These are phyloP conservation scores for Groenewaldozyma auringiensis DNA, from an alignment of 1,139 yeast species.

Conservation along the genomic window DNA sequence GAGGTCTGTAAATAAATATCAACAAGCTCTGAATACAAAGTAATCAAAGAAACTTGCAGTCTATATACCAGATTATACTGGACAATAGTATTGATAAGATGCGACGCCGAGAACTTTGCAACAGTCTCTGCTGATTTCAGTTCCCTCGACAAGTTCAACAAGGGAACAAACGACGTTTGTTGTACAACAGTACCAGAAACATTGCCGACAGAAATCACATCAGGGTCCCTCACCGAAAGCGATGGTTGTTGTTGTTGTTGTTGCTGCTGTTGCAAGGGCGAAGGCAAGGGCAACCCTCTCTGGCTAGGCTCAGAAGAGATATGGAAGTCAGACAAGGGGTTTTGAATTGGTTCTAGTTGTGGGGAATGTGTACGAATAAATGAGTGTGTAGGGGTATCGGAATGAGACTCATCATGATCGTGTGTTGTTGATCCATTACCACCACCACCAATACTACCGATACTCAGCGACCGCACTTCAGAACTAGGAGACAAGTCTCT, in stretches of 20 bases:
- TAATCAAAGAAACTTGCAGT: conserved; percentile 17
- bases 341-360: no score
- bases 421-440: no score
- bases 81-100: conserved; percentile 20
- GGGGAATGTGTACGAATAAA: no score
- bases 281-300: neutral
- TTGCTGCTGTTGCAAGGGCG: neutral
- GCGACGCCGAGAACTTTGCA: conserved; percentile 14
- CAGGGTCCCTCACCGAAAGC: neutral
- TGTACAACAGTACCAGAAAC: neutral
- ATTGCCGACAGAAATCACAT: neutral
- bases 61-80: conserved; percentile 21
- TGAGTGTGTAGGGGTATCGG: neutral
- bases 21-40: conserved; percentile 15
- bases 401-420: neutral
- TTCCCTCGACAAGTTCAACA: neutral
- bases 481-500: conserved; percentile 13
- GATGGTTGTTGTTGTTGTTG: neutral
- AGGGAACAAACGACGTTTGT: neutral
- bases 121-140: conserved; percentile 2
- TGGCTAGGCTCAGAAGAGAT: neutral
- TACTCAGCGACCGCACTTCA: neutral
- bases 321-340: no score
- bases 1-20: conserved; percentile 19
- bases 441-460: neutral